Conservation (phyloP, 1,139 yeast species). For the Suhomyces bribrorum region DNA sequence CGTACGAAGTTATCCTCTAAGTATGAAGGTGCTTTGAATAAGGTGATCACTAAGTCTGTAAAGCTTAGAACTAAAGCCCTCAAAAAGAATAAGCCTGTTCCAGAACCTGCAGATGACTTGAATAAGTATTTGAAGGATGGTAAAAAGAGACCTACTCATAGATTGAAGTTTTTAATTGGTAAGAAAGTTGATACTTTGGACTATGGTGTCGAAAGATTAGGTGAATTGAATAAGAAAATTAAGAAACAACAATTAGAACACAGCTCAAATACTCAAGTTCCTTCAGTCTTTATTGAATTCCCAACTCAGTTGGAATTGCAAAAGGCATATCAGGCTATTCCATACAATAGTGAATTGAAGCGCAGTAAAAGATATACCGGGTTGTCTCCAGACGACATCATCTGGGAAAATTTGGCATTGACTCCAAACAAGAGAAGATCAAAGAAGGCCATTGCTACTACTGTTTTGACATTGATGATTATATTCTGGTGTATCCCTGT, state of each 20-base stretch:
- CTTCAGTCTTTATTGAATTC: constrained; percentile 85
- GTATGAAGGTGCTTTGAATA: constrained; percentile 62
- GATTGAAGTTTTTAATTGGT: constrained; percentile 60
- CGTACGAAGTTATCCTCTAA: constrained; percentile 55
- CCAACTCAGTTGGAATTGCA: constrained; percentile 86
- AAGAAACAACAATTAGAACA: constrained; percentile 54
- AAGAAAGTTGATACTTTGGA: constrained; percentile 83
- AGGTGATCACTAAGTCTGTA: constrained; percentile 56
- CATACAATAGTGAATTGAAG: constrained; percentile 66
- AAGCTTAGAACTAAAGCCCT: constrained; percentile 55
- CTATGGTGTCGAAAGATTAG: constrained; percentile 65
- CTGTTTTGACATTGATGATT: constrained; percentile 54
- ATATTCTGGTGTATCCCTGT: constrained; percentile 87
- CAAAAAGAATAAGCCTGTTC: constrained; percentile 54
- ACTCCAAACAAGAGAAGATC: constrained; percentile 43
- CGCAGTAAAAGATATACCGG: constrained; percentile 65
- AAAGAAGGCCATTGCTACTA: constrained; percentile 41
- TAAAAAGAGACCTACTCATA: constrained; percentile 71
- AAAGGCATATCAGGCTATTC: constrained; percentile 78
- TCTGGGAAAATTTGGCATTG: constrained; percentile 73
- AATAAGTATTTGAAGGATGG: constrained; percentile 54
- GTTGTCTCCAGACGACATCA: constrained; percentile 67
- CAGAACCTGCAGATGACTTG: constrained; percentile 60
- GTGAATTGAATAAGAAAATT: constrained; percentile 68
- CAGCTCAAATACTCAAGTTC: constrained; percentile 49